Conservation (phyloP, 148 eudicot species). For the Fagopyrum homotropicum region DNA sequence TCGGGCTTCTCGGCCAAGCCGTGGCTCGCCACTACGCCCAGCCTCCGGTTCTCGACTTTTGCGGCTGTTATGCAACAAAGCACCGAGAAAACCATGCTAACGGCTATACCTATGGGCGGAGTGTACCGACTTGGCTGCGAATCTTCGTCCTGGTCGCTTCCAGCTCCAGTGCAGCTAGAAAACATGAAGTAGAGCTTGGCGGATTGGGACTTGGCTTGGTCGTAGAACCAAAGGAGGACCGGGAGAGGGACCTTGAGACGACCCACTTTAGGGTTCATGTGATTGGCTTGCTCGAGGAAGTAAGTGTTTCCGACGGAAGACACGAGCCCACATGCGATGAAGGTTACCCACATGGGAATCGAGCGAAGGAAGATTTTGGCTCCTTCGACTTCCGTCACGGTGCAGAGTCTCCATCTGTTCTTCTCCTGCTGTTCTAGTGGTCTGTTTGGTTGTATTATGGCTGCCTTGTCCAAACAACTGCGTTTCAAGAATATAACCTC, state of each 20-base stretch:
- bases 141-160: not conserved
- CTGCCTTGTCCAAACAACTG: constrained; percentile 50
- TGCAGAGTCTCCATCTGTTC: constrained; percentile 36
- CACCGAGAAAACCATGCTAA: constrained; percentile 27
- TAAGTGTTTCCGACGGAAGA: constrained; percentile 38
- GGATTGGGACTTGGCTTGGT: constrained; percentile 3
- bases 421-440: constrained; percentile 18
- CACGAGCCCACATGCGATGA: constrained; percentile 32
- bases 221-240: constrained; percentile 24
- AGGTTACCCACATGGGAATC: constrained; percentile 42
- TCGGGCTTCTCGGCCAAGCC: constrained; percentile 30
- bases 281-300: constrained; percentile 46
- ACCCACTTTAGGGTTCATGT: constrained; percentile 34
- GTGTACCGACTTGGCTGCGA: not conserved
- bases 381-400: constrained; percentile 35
- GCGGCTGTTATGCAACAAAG: constrained; percentile 49
- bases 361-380: constrained; percentile 32
- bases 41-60: constrained; percentile 34
- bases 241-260: constrained; percentile 26
- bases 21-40: constrained; percentile 18
- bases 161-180: not conserved
- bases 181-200: not conserved
- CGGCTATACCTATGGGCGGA: constrained; percentile 21
- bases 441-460: constrained; percentile 22
- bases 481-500: not conserved